Evolutionary conservation across 2,329 filamentous ascomycete species (phyloP), one percentile per base, ranked within the genome.

Genomic region (Aureobasidium sp.): DNA sequence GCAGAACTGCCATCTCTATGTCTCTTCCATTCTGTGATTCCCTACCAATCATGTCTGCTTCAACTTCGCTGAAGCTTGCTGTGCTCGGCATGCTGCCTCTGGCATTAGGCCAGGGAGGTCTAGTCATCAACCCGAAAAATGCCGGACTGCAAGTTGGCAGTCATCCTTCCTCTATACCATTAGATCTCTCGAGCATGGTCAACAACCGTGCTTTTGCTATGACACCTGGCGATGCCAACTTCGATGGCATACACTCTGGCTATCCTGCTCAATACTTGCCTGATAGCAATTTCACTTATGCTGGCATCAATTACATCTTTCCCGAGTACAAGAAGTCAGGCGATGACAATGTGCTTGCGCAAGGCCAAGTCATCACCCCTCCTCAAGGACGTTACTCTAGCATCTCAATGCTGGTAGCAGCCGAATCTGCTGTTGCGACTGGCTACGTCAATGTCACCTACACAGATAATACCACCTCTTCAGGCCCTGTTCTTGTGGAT

Each of bases 381-480:
- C 71, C 73, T 2, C 64, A 62, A 26, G 70, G 68, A 2, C 69
- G 67, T 46, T 77, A 77, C 51, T 70, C 75, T 63, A 73, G 71
- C 52, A 71, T 74, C 17, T 69, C 74, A 34, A 74, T 77, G 71
- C 73, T 77, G 17, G 73, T 74, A n/a, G 72, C 75, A 8, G 72
- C 73, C 2, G 75, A 77, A 63, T 68, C 68, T 8, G 73, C 71
- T 5, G 72, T 76, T 59, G 74, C 73, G 7, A 72, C 72, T 24
- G 74, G 71, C 5, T 71, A 67, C 9, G 65, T 77, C n/a, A 76
- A 71, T 41, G 71, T 71, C 8, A 73, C 70, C 1, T 77, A 76
- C 61, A 67, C 69, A 0, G 75, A 77, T 66, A 70, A 71, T 26
- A 71, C 66, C n/a, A 73, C 70, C 1, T 67, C 69, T 7, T 71